Conservation (phyloP, 1,284 basidiomycete genomes). For the Marasmius fiardii region DNA sequence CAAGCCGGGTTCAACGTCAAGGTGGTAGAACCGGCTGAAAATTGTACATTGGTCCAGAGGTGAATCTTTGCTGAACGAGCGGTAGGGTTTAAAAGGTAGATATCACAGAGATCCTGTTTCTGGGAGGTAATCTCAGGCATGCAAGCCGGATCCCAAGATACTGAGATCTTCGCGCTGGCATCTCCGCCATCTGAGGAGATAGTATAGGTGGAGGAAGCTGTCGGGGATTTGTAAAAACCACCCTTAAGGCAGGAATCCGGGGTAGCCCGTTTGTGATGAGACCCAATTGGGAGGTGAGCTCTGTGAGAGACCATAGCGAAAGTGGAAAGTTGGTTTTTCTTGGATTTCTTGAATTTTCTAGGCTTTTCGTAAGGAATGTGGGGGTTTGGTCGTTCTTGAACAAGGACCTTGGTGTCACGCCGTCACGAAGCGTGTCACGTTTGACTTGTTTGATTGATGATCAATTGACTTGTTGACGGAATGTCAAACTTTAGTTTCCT, state of each 20-base stretch:
- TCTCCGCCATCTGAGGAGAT: constrained; percentile 50
- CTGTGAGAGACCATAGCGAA: neutral
- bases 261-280: neutral
- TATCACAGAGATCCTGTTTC: constrained; percentile 37
- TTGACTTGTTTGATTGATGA: too few relatives aligned
- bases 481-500: neutral
- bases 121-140: neutral
- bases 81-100: constrained; percentile 68
- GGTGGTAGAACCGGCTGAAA: constrained; percentile 51
- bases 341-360: constrained; percentile 25
- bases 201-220: constrained; percentile 36
- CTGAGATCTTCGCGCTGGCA: constrained; percentile 31
- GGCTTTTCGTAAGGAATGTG: too few relatives aligned
- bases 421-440: too few relatives aligned
- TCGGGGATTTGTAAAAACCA: constrained; percentile 55
- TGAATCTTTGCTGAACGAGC: constrained; percentile 50
- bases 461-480: too few relatives aligned
- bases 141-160: neutral
- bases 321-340: constrained; percentile 8
- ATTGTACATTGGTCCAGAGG: constrained; percentile 59
- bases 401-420: too few relatives aligned
- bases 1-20: constrained; percentile 62
- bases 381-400: too few relatives aligned
- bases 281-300: neutral
- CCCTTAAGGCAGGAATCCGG: constrained; percentile 4